Conservation (phyloP, 352 stramenopile species). For the Bremia lactucae region DNA sequence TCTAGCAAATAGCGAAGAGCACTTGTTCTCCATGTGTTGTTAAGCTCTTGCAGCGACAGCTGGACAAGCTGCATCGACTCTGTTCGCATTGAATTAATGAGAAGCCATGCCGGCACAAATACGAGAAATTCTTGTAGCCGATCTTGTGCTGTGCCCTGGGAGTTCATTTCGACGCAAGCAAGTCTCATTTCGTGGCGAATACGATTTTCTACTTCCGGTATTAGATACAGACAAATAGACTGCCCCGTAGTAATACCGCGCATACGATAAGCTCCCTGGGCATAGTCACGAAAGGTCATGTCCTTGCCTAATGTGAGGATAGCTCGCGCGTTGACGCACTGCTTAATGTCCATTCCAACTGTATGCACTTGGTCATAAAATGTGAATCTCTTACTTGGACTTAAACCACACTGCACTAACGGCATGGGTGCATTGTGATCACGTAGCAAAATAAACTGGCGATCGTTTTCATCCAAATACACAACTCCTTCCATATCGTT, state of each 20-base stretch:
- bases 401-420: constrained; percentile 83
- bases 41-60: constrained; percentile 93
- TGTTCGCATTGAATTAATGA: constrained; percentile 99
- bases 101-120: constrained; percentile 90
- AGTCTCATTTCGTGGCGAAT: constrained; percentile 72
- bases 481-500: constrained; percentile 82
- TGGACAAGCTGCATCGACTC: constrained; percentile 99
- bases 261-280: constrained; percentile 88
- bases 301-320: constrained; percentile 91
- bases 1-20: constrained; percentile 86
- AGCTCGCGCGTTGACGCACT: constrained; percentile 79
- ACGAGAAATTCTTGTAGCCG: constrained; percentile 51
- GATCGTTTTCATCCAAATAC: constrained; percentile 85
- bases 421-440: constrained; percentile 92
- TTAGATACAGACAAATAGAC: constrained; percentile 88
- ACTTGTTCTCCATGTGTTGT: constrained; percentile 96
- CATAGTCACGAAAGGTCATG: constrained; percentile 94
- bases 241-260: constrained; percentile 85
- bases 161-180: constrained; percentile 17
- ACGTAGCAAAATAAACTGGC: constrained; percentile 88
- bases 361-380: constrained; percentile 93
- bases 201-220: constrained; percentile 87
- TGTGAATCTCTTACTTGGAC: constrained; percentile 80
- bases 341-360: constrained; percentile 90
- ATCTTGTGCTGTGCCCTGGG: constrained; percentile 20